Base-by-base conservation (phyloP, 768 basidiomycete genomes). In the Myochromella boudieri region DNA sequence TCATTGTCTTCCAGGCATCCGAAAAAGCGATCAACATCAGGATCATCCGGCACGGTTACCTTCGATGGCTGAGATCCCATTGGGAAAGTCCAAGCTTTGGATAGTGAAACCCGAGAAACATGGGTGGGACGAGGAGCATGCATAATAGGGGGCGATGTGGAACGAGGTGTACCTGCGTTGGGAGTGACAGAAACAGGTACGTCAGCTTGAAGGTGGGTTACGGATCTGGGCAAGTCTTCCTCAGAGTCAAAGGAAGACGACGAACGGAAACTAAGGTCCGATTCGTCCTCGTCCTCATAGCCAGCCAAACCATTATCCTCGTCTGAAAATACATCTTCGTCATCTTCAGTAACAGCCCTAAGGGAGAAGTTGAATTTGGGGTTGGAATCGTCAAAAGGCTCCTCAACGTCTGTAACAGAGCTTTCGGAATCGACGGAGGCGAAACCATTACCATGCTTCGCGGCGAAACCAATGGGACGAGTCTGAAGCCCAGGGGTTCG, bases 21-120 rank as follows among this genome's bases (percentile, higher is more conserved):
- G 55, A 91, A 91, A 75, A 91, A 91, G 26, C 72, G 76, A 60
- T 91, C 89, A 7, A 86, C 69, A n/a, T 79, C 74, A 43, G 56
- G 53, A 36, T 60, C 63, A 5, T 51, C 46, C 8, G 62, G 62
- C 1, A 66, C 52, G 28, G 58, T 52, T 10, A 55, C 51, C 17
- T 15, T 29, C 57, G 56, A 28, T 20, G 57, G 25, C 9, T 56
- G 57, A 26, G 52, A 31, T 17, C 63, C 70, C 44, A 52, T 69
- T 2, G 80, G 80, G 63, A 89, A 90, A 0, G 83, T 81, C 87
- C 87, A 89, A 0, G 72, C 72, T 65, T 78, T 82, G n/a, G 80
- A 79, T 18, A 87, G 71, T 1, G 81, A 81, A 12, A 66, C 65
- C 46, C 60, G 56, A 9, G 62, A 56, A 11, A 42, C 53, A 41